Evolutionary conservation across 768 basidiomycete genomes (phyloP), one percentile per base, ranked within the genome.

Genomic region (Lenzites betulinus): DNA sequence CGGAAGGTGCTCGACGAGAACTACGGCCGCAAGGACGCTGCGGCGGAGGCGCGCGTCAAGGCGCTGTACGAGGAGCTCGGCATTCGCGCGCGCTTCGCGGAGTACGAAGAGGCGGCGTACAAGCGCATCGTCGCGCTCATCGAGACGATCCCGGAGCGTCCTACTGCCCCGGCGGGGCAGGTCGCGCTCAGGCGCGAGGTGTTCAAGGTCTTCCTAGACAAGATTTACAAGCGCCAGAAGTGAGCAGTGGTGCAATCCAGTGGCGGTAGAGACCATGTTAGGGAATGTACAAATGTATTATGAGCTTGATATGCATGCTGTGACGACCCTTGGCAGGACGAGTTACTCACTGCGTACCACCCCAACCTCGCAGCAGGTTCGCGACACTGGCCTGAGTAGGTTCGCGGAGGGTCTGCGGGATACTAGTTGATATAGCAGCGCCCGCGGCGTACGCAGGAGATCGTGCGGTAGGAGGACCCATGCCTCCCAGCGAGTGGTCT

Each of bases 131-230:
- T 80, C 52, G 77, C 69, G 41, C 72, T 92, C 71, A 97, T 98
- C 65, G 85, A 83, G 25, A 74, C 70, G 9, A 88, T 97, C 26
- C 88, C 89, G 0, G 92, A 92, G 77, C 73, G 70, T 15, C 53
- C 8, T 69, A 71, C 46, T 63, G 67, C 67, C 28, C 56, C 66
- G 8, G 71, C 66, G 12, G 77, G 73, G 13, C 74, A 77, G 60
- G 74, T 74, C 11, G 75, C 70, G 33, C 69, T 86, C 58, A 82
- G 83, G 69, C 72, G 79, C 54, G 86, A 86, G 62, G 89, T 97
- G 59, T 96, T 98, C 75, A 81, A 80, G 62, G 86, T 82, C 67
- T 98, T 97, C 79, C 76, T 98, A 71, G 81, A 83, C 61, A 98
- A 98, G 81, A 95, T 98, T 36, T 83, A 84, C 74, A 83, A 82